These are phyloP conservation scores for Ichthyophthirius multifiliis DNA, from an alignment of 169 alveolate species.

Conservation along the genomic window DNA sequence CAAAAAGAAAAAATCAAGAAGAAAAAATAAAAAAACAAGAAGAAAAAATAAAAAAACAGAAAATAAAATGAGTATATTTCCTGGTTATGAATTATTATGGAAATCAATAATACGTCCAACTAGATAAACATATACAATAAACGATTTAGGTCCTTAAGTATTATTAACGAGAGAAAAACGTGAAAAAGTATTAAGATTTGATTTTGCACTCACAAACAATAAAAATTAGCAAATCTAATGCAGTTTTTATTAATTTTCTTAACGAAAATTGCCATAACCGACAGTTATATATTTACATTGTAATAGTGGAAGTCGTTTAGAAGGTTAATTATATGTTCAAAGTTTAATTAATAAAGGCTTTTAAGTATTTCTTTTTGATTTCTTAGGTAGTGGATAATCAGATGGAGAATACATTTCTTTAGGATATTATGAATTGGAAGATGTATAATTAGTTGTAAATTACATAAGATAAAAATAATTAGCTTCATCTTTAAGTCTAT, in stretches of 20 bases:
- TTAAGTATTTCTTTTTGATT: slow-evolving; percentile 68
- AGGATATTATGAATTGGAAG: slow-evolving; percentile 80
- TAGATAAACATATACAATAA: not conserved
- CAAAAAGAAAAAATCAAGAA: no score
- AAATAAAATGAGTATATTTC: not conserved
- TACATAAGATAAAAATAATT: slow-evolving; percentile 40
- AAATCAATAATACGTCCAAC: not conserved
- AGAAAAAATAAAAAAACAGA: not conserved
- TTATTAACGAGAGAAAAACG: not conserved
- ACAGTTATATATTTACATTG: slow-evolving; percentile 27
- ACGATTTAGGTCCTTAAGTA: not conserved
- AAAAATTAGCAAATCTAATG: not conserved
- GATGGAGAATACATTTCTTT: slow-evolving; percentile 81
- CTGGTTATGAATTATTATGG: slow-evolving; percentile 10
- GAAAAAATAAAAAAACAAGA: not conserved
- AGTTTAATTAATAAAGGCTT: not conserved
- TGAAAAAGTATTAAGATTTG: not conserved
- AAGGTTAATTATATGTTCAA: slow-evolving; percentile 11
- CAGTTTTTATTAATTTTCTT: not conserved
- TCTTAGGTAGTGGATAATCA: slow-evolving; percentile 80
- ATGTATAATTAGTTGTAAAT: slow-evolving; percentile 61
- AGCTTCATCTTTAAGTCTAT: slow-evolving; percentile 61
- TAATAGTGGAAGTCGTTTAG: slow-evolving; percentile 30
- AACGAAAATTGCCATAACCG: not conserved
- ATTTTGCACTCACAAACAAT: not conserved